These are phyloP conservation scores for Heterobasidion parviporum DNA, from an alignment of 1,284 basidiomycete genomes.

Conservation along the genomic window DNA sequence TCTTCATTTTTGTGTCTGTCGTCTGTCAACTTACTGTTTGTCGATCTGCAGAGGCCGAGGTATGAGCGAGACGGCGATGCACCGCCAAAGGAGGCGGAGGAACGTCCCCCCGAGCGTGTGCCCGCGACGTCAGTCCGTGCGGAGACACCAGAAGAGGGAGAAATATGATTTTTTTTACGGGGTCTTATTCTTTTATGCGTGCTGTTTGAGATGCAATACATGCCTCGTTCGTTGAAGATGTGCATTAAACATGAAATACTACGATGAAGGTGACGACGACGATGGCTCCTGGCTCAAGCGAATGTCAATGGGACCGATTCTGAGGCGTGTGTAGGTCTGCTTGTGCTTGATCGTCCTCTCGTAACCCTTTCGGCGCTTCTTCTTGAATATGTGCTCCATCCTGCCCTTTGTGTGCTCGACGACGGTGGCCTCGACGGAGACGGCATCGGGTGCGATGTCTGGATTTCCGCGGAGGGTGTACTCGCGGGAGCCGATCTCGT, in stretches of 20 bases:
- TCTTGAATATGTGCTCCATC: slow-evolving; percentile 89
- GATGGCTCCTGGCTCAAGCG: background rate
- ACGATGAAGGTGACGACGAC: background rate
- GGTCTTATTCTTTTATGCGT: slow-evolving; percentile 9
- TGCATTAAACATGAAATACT: background rate
- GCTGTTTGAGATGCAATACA: background rate
- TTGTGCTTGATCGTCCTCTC: slow-evolving; percentile 79
- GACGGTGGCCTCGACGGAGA: slow-evolving; percentile 82
- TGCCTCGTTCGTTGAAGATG: background rate
- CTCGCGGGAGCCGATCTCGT: slow-evolving; percentile 92
- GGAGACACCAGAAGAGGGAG: slow-evolving; percentile 76
- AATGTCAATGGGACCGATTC: slow-evolving; percentile 64
- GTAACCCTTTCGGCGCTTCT: slow-evolving; percentile 97
- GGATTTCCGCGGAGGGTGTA: slow-evolving; percentile 82
- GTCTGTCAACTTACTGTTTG: slow-evolving; percentile 2
- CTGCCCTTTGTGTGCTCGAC: slow-evolving; percentile 93
- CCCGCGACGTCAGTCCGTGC: slow-evolving; percentile 23
- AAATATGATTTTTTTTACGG: slow-evolving; percentile 40
- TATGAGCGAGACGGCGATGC: slow-evolving; percentile 30
- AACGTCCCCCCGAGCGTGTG: slow-evolving; percentile 17
- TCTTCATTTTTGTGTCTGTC: slow-evolving; percentile 4
- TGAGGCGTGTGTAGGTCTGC: slow-evolving; percentile 86
- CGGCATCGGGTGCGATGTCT: slow-evolving; percentile 46
- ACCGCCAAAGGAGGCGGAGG: slow-evolving; percentile 15
- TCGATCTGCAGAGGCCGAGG: slow-evolving; percentile 36